These are phyloP conservation scores for Pseudopyrenochaeta lycopersici DNA, from an alignment of 2,329 filamentous ascomycete genomes.

Conservation along the genomic window DNA sequence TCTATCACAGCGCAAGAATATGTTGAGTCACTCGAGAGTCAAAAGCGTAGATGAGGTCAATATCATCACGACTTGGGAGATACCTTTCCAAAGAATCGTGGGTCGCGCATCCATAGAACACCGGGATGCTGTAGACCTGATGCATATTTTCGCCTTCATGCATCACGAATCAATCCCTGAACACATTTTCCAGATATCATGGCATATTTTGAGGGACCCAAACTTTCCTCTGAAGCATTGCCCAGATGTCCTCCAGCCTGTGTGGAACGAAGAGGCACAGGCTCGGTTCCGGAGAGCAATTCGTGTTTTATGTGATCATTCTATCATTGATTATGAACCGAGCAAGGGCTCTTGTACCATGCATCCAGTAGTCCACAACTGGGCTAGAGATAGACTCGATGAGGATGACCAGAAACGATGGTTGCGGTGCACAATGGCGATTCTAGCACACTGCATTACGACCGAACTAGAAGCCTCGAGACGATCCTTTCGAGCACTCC, in stretches of 20 bases:
- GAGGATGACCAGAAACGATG: slow-evolving; percentile 42
- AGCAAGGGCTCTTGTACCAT: slow-evolving; percentile 35
- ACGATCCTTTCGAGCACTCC: slow-evolving; percentile 29
- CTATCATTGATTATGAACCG: slow-evolving; percentile 31
- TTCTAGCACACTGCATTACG: slow-evolving; percentile 31
- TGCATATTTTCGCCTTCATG: slow-evolving; percentile 46
- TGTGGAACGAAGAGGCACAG: slow-evolving; percentile 9
- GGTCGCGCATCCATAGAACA: slow-evolving; percentile 14
- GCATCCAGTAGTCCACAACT: slow-evolving; percentile 45
- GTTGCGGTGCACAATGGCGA: slow-evolving; percentile 36
- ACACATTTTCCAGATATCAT: slow-evolving; percentile 22
- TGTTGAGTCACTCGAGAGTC: slow-evolving; percentile 18
- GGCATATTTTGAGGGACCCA: slow-evolving; percentile 3
- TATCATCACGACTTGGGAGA: neutral
- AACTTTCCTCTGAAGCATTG: slow-evolving; percentile 7
- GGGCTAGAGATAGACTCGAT: slow-evolving; percentile 41
- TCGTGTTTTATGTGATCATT: slow-evolving; percentile 23
- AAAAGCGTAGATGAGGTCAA: neutral
- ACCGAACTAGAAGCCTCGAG: slow-evolving; percentile 20
- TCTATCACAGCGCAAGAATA: slow-evolving; percentile 19
- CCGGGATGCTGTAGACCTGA: slow-evolving; percentile 43
- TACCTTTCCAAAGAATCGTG: slow-evolving; percentile 26
- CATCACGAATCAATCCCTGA: slow-evolving; percentile 39
- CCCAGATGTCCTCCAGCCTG: slow-evolving; percentile 23
- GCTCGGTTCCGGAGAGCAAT: slow-evolving; percentile 22